Conservation (phyloP, 192 early-diverging fungal genomes). For the Phlyctochytrium bullatum region DNA sequence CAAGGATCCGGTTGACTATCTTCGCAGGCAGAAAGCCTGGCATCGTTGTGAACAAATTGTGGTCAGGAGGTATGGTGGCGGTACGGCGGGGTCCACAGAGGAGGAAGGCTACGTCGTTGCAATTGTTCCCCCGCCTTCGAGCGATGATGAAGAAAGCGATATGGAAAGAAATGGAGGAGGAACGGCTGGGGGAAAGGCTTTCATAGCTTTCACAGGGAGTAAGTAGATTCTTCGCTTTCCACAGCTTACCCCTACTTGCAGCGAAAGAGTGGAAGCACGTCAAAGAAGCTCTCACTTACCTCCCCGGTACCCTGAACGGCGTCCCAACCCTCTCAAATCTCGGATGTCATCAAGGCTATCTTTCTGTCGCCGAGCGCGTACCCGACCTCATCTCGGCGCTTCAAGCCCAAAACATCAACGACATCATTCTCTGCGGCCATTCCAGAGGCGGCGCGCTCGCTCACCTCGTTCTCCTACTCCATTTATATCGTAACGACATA, state of each 20-base stretch:
- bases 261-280: constrained; percentile 33
- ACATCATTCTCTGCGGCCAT: constrained; percentile 30
- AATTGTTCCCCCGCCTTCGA: constrained; percentile 11
- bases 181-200: constrained; percentile 18
- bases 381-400: constrained; percentile 27
- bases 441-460: constrained; percentile 27
- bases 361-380: constrained; percentile 26
- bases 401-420: constrained; percentile 13
- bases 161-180: no score
- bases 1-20: constrained; percentile 16
- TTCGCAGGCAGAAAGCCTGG: constrained; percentile 14
- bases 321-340: constrained; percentile 23
- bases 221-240: no score
- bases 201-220: constrained; percentile 24
- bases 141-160: neutral
- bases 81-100: no score
- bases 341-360: constrained; percentile 30
- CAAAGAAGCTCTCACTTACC: constrained; percentile 24
- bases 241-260: no score
- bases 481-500: constrained; percentile 25
- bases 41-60: constrained; percentile 24
- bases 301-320: constrained; percentile 29
- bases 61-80: constrained; percentile 5
- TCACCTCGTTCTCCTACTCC: constrained; percentile 24
- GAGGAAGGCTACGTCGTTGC: constrained; percentile 30